These are phyloP conservation scores for Globisporangium yorkense DNA, from an alignment of 352 stramenopile species.

Conservation along the genomic window DNA sequence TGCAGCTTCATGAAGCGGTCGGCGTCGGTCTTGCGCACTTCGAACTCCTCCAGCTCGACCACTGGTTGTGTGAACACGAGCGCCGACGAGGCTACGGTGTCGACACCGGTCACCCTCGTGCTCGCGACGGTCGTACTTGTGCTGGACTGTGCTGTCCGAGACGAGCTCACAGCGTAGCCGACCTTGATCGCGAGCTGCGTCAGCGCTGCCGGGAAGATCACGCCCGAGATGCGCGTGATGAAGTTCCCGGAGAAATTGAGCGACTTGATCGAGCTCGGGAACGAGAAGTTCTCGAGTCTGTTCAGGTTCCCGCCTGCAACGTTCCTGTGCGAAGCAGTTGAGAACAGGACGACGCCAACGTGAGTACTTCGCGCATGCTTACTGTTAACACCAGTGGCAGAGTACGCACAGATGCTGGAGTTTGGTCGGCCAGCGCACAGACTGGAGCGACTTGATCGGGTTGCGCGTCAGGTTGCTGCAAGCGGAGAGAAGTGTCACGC, in stretches of 20 bases:
- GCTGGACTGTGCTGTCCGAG: neutral
- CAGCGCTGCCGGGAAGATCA: constrained; percentile 27
- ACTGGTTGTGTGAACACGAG: constrained; percentile 2
- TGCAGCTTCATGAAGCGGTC: constrained; percentile 16
- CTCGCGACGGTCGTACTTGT: neutral
- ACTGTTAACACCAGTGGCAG: neutral
- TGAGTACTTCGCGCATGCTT: neutral
- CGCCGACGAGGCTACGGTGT: neutral
- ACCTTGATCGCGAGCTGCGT: constrained; percentile 16
- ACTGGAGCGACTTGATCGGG: constrained; percentile 22
- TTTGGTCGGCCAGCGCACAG: constrained; percentile 16
- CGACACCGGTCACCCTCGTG: neutral
- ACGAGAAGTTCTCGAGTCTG: constrained; percentile 26
- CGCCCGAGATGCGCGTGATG: constrained; percentile 25
- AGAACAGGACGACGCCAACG: neutral
- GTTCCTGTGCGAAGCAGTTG: constrained; percentile 1
- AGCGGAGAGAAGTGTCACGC: neutral
- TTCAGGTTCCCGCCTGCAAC: constrained; percentile 12
- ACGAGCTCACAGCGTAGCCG: neutral
- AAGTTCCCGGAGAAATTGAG: constrained; percentile 35
- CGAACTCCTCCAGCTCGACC: constrained; percentile 25
- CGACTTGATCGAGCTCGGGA: constrained; percentile 20
- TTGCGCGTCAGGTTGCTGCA: constrained; percentile 32
- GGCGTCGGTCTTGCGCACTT: constrained; percentile 29
- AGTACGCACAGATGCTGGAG: constrained; percentile 24